Conservation (phyloP, 805 yeast species). For the Metschnikowia arizonensis region DNA sequence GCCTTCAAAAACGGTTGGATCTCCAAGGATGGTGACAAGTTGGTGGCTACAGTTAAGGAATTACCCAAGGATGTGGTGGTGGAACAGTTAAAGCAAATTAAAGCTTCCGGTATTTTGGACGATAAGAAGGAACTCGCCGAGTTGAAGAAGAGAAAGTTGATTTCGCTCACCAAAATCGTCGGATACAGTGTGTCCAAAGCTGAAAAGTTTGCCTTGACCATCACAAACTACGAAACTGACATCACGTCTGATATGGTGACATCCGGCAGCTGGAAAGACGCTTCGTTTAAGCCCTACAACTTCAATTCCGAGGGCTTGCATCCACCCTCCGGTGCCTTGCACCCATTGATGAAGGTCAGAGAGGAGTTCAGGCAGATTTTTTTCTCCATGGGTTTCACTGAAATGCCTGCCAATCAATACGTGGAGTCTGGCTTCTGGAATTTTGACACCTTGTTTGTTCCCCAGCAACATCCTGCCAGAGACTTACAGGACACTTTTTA, state of each 20-base stretch:
- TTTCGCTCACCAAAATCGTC: slow-evolving; percentile 63
- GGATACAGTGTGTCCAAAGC: slow-evolving; percentile 80
- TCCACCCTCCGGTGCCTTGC: slow-evolving; percentile 89
- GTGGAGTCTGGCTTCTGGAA: slow-evolving; percentile 99
- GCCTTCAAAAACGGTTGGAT: slow-evolving; percentile 99
- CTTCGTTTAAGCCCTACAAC: slow-evolving; percentile 90
- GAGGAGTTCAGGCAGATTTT: slow-evolving; percentile 97
- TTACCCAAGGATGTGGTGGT: slow-evolving; percentile 68
- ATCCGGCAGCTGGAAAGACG: slow-evolving; percentile 75
- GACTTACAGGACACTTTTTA: slow-evolving; percentile 98
- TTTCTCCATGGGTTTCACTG: slow-evolving; percentile 96
- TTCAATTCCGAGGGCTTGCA: slow-evolving; percentile 90
- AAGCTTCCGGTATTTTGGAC: slow-evolving; percentile 49
- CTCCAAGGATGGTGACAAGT: slow-evolving; percentile 75
- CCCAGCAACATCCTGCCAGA: slow-evolving; percentile 99
- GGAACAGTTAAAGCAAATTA: slow-evolving; percentile 54
- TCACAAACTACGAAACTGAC: slow-evolving; percentile 85
- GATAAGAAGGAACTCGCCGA: slow-evolving; percentile 72
- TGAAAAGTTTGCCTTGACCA: slow-evolving; percentile 73
- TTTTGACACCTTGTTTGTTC: slow-evolving; percentile 92
- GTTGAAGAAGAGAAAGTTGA: slow-evolving; percentile 89
- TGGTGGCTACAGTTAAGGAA: slow-evolving; percentile 56
- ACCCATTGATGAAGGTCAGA: slow-evolving; percentile 93
- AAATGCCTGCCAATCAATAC: slow-evolving; percentile 98
- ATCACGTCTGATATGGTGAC: slow-evolving; percentile 89